Evolutionary conservation across 2,329 filamentous ascomycete genomes (phyloP).

Genomic region (Teratosphaeria destructans): DNA sequence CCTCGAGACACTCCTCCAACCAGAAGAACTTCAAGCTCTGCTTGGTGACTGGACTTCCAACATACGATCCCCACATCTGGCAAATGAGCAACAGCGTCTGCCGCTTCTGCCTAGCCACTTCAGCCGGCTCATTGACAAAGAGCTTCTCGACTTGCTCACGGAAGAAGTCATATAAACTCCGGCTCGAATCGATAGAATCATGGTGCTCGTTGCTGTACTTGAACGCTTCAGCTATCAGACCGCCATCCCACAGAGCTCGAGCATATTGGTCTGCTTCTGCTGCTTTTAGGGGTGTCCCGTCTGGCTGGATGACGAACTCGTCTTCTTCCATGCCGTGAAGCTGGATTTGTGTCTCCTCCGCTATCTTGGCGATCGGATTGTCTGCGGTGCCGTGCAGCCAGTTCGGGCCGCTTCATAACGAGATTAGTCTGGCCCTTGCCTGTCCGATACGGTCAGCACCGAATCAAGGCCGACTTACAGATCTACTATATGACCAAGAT

Average conservation of each 20-base stretch:
- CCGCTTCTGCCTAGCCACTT: constrained; percentile 36
- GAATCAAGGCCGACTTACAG: constrained; percentile 34
- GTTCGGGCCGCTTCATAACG: constrained; percentile 52
- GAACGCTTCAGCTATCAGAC: constrained; percentile 58
- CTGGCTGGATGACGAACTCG: constrained; percentile 47
- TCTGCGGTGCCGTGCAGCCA: constrained; percentile 67
- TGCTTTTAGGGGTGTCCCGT: constrained; percentile 41
- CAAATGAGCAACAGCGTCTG: constrained; percentile 43
- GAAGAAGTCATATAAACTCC: constrained; percentile 50
- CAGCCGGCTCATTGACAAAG: constrained; percentile 26
- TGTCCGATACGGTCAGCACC: background rate
- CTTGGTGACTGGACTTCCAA: constrained; percentile 51
- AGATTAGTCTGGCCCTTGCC: background rate
- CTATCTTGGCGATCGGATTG: constrained; percentile 61
- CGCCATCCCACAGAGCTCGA: constrained; percentile 49
- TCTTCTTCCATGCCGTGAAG: constrained; percentile 44
- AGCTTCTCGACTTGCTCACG: constrained; percentile 36
- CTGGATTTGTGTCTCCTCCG: constrained; percentile 48
- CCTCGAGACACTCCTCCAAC: constrained; percentile 68
- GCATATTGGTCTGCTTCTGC: constrained; percentile 30
- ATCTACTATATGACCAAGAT: constrained; percentile 42
- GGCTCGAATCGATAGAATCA: constrained; percentile 40
- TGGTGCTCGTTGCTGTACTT: constrained; percentile 50
- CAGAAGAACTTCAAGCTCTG: constrained; percentile 70
- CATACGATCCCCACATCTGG: constrained; percentile 60